Evolutionary conservation across 306 rosid species (phyloP), one percentile per base, ranked within the genome.

Genomic region (Cucurbita ficifolia): DNA sequence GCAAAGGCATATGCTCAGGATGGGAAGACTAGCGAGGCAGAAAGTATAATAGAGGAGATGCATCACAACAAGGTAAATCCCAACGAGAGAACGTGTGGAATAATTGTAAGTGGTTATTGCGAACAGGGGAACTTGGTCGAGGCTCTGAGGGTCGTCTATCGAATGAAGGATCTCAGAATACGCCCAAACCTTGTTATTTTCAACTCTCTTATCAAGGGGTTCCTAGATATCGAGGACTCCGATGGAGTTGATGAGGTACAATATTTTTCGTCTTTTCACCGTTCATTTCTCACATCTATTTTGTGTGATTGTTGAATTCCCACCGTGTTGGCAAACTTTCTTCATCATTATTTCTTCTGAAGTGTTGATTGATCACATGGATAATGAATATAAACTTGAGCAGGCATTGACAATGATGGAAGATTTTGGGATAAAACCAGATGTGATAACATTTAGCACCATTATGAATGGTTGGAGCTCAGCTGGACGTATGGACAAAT

Each of bases 381-480:
- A 51, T 54, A 14, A 33, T 72, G 75, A 35, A 38, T 36, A 53
- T 45, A 46, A 58, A 81, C 76, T 77, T 81, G 85, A 33, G 49
- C 96, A 94, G 98, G 90, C 87, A 76, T 79, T 94, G 81, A 87
- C 90, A 78, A 58, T 90, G 86, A 94, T 94, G 97, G 92, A 94
- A 84, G 90, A 94, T 74, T 87, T 85, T 75, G 98, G 90, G 57
- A 85, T 87, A 76, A 89, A 94, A 69, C 96, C 97, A 12, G 97
- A 94, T 84, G 97, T 94, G 48, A 77, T 94, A 69, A 94, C 98
- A 76, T 94, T 87, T 84, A 94, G 98, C 89, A 90, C 96, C 76
- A 89, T 94, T 77, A 90, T 94, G 98, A 84, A 94, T 70, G 96
- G 84, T 50, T 94, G 98, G 97, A 87, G 96, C 86, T 90, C 97